These are phyloP conservation scores for Penicillium sp. DNA, from an alignment of 2,329 filamentous ascomycete species.

Conservation along the genomic window DNA sequence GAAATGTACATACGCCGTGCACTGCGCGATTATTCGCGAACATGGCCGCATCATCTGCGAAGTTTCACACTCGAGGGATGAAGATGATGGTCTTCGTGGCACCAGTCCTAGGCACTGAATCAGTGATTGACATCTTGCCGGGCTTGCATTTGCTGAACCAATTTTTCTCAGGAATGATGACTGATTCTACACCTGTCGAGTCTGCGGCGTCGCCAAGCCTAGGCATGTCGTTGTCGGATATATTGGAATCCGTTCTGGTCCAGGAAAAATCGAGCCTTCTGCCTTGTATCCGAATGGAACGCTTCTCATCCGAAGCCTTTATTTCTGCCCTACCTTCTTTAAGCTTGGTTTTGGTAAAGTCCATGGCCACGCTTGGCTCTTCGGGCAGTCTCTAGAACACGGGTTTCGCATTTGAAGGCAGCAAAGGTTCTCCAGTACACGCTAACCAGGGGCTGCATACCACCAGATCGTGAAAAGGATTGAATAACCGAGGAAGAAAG, in stretches of 20 bases:
- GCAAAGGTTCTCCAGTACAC: too few relatives aligned
- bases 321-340: background rate
- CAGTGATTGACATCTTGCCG: background rate
- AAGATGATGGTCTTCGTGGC: conserved; percentile 57
- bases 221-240: conserved; percentile 30
- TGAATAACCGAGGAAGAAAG: too few relatives aligned
- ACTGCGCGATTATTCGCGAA: conserved; percentile 15
- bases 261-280: conserved; percentile 42
- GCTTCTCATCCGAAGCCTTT: background rate
- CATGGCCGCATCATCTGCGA: conserved; percentile 26
- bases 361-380: background rate
- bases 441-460: too few relatives aligned
- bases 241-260: conserved; percentile 42
- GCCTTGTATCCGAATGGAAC: conserved; percentile 25
- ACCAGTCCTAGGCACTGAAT: conserved; percentile 47
- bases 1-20: conserved; percentile 21
- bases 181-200: conserved; percentile 1
- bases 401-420: background rate
- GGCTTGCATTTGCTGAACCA: conserved; percentile 10
- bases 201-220: conserved; percentile 34
- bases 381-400: conserved; percentile 1
- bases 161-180: conserved; percentile 9
- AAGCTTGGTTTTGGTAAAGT: background rate
- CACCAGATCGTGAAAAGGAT: too few relatives aligned
- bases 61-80: conserved; percentile 58